These are phyloP conservation scores for Fraxinus anomala DNA, from an alignment of 257 asterid genomes.

Conservation along the genomic window DNA sequence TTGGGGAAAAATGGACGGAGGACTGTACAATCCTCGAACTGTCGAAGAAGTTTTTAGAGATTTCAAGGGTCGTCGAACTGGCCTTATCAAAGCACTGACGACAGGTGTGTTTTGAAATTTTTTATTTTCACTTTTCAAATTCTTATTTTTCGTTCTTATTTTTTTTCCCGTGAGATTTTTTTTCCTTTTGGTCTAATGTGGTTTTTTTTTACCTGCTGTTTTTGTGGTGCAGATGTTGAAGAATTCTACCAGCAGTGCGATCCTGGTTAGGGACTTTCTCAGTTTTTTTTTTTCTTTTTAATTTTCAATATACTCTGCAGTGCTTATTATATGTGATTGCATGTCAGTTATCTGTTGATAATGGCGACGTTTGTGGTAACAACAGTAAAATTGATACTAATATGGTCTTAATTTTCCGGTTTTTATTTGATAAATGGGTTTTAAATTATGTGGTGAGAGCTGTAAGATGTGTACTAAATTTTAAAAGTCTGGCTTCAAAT, in stretches of 20 bases:
- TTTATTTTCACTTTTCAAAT: background rate
- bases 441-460: background rate
- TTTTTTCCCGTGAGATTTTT: background rate
- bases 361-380: background rate
- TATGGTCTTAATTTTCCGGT: background rate
- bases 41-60: slow-evolving; percentile 59
- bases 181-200: background rate
- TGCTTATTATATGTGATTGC: slow-evolving; percentile 24
- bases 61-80: slow-evolving; percentile 56
- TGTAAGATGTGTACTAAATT: background rate
- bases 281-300: background rate
- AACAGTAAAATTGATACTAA: background rate
- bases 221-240: slow-evolving; percentile 51
- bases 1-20: slow-evolving; percentile 29
- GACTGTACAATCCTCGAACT: slow-evolving; percentile 47
- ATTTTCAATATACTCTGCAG: background rate
- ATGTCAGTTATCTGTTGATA: slow-evolving; percentile 10
- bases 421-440: background rate
- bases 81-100: slow-evolving; percentile 60
- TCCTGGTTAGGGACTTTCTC: slow-evolving; percentile 41
- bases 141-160: background rate
- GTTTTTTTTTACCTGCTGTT: background rate
- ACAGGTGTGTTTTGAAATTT: slow-evolving; percentile 34
- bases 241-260: slow-evolving; percentile 61
- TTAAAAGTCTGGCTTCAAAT: background rate